Evolutionary conservation across 768 basidiomycete species (phyloP), one percentile per base, ranked within the genome.

Genomic region (Crucibulum laeve): DNA sequence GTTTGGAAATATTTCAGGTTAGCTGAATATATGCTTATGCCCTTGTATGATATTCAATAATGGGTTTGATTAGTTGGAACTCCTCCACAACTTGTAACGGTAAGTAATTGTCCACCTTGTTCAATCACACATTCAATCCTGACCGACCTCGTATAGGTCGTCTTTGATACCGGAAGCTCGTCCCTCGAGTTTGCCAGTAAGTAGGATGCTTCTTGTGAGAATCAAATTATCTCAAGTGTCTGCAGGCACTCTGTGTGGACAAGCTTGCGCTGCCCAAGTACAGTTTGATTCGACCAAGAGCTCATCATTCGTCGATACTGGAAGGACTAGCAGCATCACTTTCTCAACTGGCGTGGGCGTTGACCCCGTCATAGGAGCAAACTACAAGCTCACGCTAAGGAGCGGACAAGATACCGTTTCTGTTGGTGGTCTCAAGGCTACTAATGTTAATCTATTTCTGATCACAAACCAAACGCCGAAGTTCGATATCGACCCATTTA

Each of bases 161-260:
- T 80, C 10, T 80, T 80, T 58, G 79, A 80, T 51, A 80, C 79
- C 8, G 78, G 77, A 37, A 76, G 73, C 46, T 55, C 57, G 5
- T 64, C 65, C 8, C 63, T 76, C 10, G 74, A 75, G 59, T 73
- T 77, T 46, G 71, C 71, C 2, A 74, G 75, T 72, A 49, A 43
- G 71, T 54, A 25, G 26, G 17, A 40, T 18, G 3, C 13, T 40
- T 26, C 23, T 25, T 2, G 26, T 15, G 13, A 23, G 13, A 4
- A 15, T 11, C 22, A 30, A 19, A 7, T 38, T 38, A 8, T 32
- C 46, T 38, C 38, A 49, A 39, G 42, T 38, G 23, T 50, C 46
- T 28, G 24, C 41, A 70, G 70, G 71, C 49, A 77, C 75, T 5
- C 56, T 71, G 4, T 80, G 76, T 45, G 67, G 68, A 22, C 51